Conservation (phyloP, 345 rosid species). For the Syzygium aromaticum region DNA sequence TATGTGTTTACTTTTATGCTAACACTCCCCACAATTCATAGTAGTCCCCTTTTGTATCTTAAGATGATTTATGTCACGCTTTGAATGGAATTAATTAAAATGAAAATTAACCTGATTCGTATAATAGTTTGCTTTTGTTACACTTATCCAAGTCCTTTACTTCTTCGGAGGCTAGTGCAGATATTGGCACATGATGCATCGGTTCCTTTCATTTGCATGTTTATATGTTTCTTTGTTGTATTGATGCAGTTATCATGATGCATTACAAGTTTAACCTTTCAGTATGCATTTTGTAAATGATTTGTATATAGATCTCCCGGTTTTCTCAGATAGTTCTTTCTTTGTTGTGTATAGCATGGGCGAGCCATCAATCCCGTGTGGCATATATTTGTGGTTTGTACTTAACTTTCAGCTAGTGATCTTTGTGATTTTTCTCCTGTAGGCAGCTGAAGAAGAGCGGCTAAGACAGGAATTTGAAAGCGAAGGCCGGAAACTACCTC, state of each 20-base stretch:
- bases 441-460: conserved; percentile 87
- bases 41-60: background rate
- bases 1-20: conserved; percentile 23
- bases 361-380: background rate
- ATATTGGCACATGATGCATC: background rate
- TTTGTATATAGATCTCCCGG: background rate
- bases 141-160: background rate
- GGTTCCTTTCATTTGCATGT: background rate
- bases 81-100: background rate
- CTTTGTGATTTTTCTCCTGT: background rate
- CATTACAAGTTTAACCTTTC: background rate
- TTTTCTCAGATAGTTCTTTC: background rate
- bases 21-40: background rate
- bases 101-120: background rate
- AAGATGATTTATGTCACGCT: background rate
- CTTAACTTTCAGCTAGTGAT: background rate
- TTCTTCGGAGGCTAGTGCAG: background rate
- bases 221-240: background rate
- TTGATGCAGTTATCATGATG: background rate
- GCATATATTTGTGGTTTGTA: background rate
- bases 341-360: background rate
- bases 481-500: conserved; percentile 81
- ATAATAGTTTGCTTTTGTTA: background rate
- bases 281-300: background rate
- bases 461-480: conserved; percentile 72